Evolutionary conservation across 2,329 filamentous ascomycete species (phyloP), one percentile per base, ranked within the genome.

Genomic region (Monascus ruber): DNA sequence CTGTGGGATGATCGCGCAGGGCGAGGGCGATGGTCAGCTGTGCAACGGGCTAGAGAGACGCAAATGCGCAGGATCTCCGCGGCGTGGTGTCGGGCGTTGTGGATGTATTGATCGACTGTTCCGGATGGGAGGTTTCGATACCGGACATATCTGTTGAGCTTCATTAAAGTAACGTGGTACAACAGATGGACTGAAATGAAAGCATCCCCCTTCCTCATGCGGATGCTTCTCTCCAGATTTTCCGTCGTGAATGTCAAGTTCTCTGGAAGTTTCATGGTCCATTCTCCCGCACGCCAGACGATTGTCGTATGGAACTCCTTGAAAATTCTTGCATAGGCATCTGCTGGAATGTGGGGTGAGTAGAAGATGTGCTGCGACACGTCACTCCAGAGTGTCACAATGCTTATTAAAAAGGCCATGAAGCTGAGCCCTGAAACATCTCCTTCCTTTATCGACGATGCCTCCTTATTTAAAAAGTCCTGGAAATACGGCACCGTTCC

Each of bases 121-220:
- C 68, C 62, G 0, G 59, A 47, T 3, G 63, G 60, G 3, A 75
- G 56, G 28, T 58, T 60, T 7, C 59, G 56, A 42, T 64, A 60
- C 6, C 68, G 65, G 8, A 70, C 69, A 49, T 81, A 74, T 31
- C 82, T 73, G 48, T 81, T 79, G 26, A 84, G 65, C 47, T 78
- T 77, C 59, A 83, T 73, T 49, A 77, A 60, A 1, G 77, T 70
- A 35, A 76, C 71, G 53, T 81, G 73, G 54, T 81, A 81, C n/a
- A 83, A 63, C 26, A 81, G 64, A 55, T 85, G 80, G 57, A 83
- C 73, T 1, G 72, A 74, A 39, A 83, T 61, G 51, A 79, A 80
- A 0, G 71, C 69, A 4, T 77, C 77, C 1, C 72, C 65, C 47
- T 72, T 74, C 25, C 72, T 71, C 26, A 64, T 61, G 9, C 68